Conservation (phyloP, 2,329 filamentous ascomycete genomes). For the Leptosphaerulina australis region DNA sequence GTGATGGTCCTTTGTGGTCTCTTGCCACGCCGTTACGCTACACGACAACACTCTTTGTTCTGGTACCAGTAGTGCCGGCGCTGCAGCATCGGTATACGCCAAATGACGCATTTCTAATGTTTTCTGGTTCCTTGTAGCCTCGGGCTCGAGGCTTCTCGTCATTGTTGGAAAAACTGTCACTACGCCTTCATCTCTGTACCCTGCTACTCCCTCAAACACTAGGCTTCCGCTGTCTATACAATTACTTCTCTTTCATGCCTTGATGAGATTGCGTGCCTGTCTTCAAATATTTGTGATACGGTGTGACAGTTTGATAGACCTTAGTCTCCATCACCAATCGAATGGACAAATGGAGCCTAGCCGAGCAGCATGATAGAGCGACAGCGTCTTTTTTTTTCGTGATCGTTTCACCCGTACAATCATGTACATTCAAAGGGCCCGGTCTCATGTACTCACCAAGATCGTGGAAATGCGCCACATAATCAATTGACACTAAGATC, state of each 20-base stretch:
- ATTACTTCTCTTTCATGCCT: too few species aligned
- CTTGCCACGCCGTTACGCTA: background rate
- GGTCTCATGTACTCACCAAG: background rate
- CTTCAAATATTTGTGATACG: background rate
- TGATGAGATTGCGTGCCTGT: background rate
- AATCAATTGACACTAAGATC: constrained; percentile 9
- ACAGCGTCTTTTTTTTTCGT: background rate
- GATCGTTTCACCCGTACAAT: background rate
- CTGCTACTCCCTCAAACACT: background rate
- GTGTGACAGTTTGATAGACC: background rate
- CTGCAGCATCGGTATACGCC: too few species aligned
- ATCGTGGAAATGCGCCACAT: background rate
- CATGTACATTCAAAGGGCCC: background rate
- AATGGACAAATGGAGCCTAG: background rate
- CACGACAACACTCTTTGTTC: background rate
- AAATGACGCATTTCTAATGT: too few species aligned
- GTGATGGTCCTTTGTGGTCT: background rate
- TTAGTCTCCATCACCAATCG: background rate
- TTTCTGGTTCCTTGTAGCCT: background rate
- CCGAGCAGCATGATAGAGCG: background rate
- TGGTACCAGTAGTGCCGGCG: too few species aligned
- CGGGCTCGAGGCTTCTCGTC: too few species aligned
- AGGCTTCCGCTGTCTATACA: background rate
- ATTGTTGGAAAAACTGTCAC: background rate
- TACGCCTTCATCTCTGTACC: background rate